Evolutionary conservation across 805 yeast species (phyloP), one percentile per base, ranked within the genome.

Genomic region (Wickerhamomyces pijperi): DNA sequence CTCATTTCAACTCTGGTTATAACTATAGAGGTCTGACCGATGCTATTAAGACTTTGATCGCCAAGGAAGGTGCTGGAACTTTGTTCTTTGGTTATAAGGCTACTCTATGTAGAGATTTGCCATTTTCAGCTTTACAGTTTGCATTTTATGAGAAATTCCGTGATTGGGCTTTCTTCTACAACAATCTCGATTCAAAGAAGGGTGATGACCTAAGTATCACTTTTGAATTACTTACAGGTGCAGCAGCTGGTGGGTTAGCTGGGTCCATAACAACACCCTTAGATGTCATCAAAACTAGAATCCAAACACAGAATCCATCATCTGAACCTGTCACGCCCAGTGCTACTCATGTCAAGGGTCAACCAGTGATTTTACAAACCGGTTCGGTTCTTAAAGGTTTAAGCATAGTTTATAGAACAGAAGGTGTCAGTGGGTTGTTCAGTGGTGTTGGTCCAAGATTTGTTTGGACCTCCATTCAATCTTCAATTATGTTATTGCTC

Each of bases 361-460:
- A 49, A 13, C 49, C 53, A 15, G 52, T 48, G 1, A 49, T 49
- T 8, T 37, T 54, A 12, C 41, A 46, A 32, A 63, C 73, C 25
- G 59, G 59, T 21, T 72, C 82, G 3, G 71, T 80, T 1, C 38
- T 65, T 28, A 62, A 63, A 37, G 79, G 82, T 16, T 54, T 83
- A 32, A 47, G 51, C 23, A 63, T 68, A 7, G 75, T 92, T 4
- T 82, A 80, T 54, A 69, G 59, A 39, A 63, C 70, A 19, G 96
- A 92, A 57, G 97, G 98, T 1, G 38, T 79, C 0, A 42, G 70
- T 2, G 95, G 95, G 0, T 65, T 86, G 32, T 90, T 92, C 59
- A 75, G 88, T 25, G 99, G 99, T 1, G 95, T 92, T 5, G 97
- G 96, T 0, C 98, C 99, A 1, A 70, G 99, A 46, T 78, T 87